phyloP scores from a whole-genome alignment of 2,329 filamentous ascomycete genomes.

The Sclerotinia glacialis region DNA sequence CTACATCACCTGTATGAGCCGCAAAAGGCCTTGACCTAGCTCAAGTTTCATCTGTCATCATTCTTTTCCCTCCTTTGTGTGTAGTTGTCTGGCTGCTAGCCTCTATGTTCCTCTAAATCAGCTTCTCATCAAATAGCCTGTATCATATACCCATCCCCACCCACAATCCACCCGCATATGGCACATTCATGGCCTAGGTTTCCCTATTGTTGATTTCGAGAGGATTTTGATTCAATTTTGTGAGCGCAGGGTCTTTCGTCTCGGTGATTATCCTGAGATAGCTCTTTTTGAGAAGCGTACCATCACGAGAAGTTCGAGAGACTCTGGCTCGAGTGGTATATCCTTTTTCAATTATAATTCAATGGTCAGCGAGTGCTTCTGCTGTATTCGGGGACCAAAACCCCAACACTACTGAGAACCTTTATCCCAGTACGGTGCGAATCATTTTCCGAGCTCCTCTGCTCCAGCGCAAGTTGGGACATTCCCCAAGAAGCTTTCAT shows the following conservation, averaged over 20 bases:
- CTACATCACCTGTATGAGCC: neutral
- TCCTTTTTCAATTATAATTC: neutral
- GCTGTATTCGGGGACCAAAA: neutral
- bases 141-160: neutral
- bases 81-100: neutral
- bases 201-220: neutral
- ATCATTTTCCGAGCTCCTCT: neutral
- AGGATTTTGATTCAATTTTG: neutral
- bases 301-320: neutral
- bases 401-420: neutral
- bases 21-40: neutral
- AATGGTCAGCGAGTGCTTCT: constrained; percentile 6
- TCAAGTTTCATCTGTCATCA: constrained; percentile 4
- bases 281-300: neutral
- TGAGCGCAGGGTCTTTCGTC: neutral
- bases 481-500: neutral
- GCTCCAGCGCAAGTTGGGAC: neutral
- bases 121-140: neutral
- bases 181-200: neutral
- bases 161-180: neutral
- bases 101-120: neutral
- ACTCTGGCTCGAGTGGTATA: neutral
- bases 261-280: neutral
- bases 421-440: neutral
- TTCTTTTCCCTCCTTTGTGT: neutral